Base-by-base conservation (phyloP, 1,284 basidiomycete genomes). In the Caloboletus firmus region DNA sequence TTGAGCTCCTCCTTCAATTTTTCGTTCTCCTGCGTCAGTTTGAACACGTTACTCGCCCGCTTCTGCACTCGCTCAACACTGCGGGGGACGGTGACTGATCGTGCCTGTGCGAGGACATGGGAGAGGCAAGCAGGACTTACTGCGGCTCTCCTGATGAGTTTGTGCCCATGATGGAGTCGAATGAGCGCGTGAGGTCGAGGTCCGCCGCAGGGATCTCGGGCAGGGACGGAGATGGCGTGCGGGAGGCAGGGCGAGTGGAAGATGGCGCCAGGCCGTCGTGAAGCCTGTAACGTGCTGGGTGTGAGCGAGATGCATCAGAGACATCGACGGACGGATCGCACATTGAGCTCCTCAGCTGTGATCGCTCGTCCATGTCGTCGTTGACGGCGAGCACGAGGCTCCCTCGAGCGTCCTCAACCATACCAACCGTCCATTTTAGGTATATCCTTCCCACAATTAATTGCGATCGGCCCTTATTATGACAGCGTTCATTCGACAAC, bases 21-120 rank as follows among this genome's bases (percentile, higher is more conserved):
- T 67, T 88, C 85, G 70, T 90, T 87, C 75, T 91, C 88, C 72
- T 87, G 77, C 17, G 84, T 78, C 31, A 91, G 75, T 65, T 85
- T 87, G 65, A 88, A 66, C 55, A 91, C 85, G 67, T 87, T 90
- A 63, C 84, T 87, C 35, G 82, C 83, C 59, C 88, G 82, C 71
- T 89, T 91, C 67, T 87, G 76, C 48, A 91, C 77, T 68, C 82
- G 83, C 59, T 80, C 79, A 54, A 72, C 67, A 62, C 85, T 87
- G 61, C 46, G 55, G 57, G 51, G 22, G 42, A 63, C 56, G 62
- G 60, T 63, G 59, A 65, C 59, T 59, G 59, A 63, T 59, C 52
- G 64, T 61, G 52, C 57, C 59, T 56, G 54, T 51, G 53, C 44
- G 26, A 24, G 24, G 47, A 54, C 46, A 57, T 42, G 49, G 56